phyloP scores from a whole-genome alignment of 768 basidiomycete genomes.

The Mycena leptocephala region DNA sequence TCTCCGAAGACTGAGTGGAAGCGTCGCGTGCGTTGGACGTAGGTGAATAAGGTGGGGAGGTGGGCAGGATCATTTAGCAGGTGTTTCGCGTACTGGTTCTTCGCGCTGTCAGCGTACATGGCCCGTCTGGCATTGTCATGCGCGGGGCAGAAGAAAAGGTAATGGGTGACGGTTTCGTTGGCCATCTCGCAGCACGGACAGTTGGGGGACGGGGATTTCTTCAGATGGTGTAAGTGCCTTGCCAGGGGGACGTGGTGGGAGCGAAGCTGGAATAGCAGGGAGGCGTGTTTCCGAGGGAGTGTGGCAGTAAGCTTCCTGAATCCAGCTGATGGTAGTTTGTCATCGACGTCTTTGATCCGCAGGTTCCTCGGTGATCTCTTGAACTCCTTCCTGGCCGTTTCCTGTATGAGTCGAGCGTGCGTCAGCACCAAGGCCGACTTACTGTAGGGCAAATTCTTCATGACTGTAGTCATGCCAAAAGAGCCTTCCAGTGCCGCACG shows the following conservation, averaged over 20 bases:
- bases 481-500: neutral
- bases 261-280: constrained; percentile 2
- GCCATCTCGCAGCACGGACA: too few relatives aligned
- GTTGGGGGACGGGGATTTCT: too few relatives aligned
- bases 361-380: neutral
- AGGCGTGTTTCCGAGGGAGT: neutral
- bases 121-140: too few relatives aligned
- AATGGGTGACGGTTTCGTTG: too few relatives aligned
- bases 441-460: neutral
- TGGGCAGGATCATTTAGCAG: too few relatives aligned
- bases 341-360: neutral
- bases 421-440: neutral
- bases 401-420: neutral
- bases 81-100: too few relatives aligned
- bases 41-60: too few relatives aligned
- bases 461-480: neutral
- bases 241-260: neutral
- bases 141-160: too few relatives aligned
- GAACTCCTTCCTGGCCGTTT: neutral
- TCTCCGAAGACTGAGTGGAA: too few relatives aligned
- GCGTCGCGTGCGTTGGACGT: too few relatives aligned
- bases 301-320: neutral
- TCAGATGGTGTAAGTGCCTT: too few relatives aligned
- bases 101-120: too few relatives aligned
- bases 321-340: neutral